Base-by-base conservation (phyloP, 2,329 filamentous ascomycete species). In the Tolypocladium pustulatum region DNA sequence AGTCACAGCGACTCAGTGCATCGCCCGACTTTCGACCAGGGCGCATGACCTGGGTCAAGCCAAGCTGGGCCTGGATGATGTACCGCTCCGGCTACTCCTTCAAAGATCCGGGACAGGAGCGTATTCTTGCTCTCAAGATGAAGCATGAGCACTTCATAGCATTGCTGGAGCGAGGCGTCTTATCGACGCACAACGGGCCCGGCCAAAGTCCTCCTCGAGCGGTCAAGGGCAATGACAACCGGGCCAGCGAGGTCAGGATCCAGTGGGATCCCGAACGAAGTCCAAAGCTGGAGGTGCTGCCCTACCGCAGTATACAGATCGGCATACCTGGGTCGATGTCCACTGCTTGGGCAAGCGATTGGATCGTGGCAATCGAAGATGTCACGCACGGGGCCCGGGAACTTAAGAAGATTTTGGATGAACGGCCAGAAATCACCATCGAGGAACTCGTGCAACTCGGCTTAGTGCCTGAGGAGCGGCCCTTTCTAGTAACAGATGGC, bases 21-120 rank as follows among this genome's bases (percentile, higher is more conserved):
- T 82, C 79, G 0, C 73, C 80, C 2, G 69, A 75, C 8, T 86
- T 85, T 70, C 73, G 69, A 17, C 71, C 72, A n/a, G 69, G 69
- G 1, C 78, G 83, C 56, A 86, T 85, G 82, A 86, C 83, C 4
- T 86, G 84, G 84, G 79, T 86, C 63, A 86, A 86, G 65, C 83
- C 83, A 0, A 81, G 77, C 60, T 87, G 82, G 78, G 72, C 75
- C 54, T 87, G 84, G 84, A 83, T 85, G 78, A 79, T 85, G 69
- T 86, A 87, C 66, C 81, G 84, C 54, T 75, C 76, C 25, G 83
- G 82, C 20, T 87, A 85, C 71, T 80, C 79, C 0, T 77, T 74
- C 67, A 86, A 86, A 64, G 81, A 83, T 60, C 36, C 67, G 0
- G 68, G 76, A 3, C 83, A 87, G 67, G 73, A 76, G 38, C 77